Percentiles rank a stretch among this genome's conserved stretches.
These are phyloP conservation scores for Solanum habrochaites DNA, from an alignment of 257 asterid genomes.

Conservation along the genomic window DNA sequence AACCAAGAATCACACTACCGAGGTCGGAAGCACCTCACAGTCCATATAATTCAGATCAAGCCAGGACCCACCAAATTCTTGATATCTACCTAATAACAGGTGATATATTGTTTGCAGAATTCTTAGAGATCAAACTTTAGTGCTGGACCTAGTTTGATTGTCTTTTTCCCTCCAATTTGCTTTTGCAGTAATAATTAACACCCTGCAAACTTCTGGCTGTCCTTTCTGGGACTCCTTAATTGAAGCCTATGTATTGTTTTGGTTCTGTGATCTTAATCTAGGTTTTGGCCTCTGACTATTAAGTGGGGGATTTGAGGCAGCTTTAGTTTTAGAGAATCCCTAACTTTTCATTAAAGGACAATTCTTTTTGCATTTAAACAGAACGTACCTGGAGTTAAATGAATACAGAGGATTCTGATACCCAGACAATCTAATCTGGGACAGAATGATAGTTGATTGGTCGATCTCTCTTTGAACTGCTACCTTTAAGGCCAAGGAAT, in stretches of 20 bases:
- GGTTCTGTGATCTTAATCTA: neutral
- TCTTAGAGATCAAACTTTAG: neutral
- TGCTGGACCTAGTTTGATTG: neutral
- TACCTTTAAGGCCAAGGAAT: neutral
- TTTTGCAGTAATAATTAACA: neutral
- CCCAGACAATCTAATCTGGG: neutral
- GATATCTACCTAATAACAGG: neutral
- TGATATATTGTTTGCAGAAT: neutral
- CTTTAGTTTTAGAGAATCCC: neutral
- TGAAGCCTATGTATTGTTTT: neutral
- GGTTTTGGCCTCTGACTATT: neutral
- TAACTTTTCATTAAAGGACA: neutral
- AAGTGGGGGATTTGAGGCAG: neutral
- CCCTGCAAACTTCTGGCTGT: neutral
- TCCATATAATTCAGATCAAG: neutral
- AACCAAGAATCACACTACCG: neutral
- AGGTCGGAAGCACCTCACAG: neutral
- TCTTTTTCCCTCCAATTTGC: neutral
- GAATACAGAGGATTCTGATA: neutral
- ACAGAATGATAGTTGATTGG: neutral
- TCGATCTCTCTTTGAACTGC: neutral
- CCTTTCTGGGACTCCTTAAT: neutral
- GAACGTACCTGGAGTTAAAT: neutral
- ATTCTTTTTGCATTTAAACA: neutral
- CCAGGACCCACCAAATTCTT: neutral